Evolutionary conservation across 2,329 filamentous ascomycete genomes (phyloP).

Genomic region (Talaromyces sp.): DNA sequence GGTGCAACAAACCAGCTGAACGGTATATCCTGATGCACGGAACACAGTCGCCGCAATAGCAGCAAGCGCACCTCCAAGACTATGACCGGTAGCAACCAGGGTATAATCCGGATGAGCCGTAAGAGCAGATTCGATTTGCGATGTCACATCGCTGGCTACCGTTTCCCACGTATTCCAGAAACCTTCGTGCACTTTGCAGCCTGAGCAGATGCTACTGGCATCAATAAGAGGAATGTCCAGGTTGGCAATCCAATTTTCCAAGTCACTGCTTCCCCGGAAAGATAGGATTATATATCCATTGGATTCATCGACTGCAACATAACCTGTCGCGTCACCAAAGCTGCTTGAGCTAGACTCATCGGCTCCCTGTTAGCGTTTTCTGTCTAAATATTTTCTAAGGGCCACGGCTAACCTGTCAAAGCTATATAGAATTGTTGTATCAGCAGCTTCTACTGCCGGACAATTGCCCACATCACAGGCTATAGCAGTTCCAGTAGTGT

Average conservation of each 20-base stretch:
- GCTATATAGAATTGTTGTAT: slow-evolving; percentile 48
- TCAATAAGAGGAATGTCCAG: slow-evolving; percentile 29
- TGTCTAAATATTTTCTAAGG: neutral
- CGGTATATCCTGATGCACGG: slow-evolving; percentile 36
- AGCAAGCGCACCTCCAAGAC: slow-evolving; percentile 51
- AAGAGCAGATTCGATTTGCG: slow-evolving; percentile 39
- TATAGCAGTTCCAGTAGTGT: slow-evolving; percentile 43
- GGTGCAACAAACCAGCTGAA: slow-evolving; percentile 40
- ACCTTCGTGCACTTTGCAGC: slow-evolving; percentile 43
- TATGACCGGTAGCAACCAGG: slow-evolving; percentile 49
- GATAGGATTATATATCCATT: slow-evolving; percentile 41
- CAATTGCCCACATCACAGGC: slow-evolving; percentile 51
- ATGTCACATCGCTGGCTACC: slow-evolving; percentile 34
- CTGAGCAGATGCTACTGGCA: slow-evolving; percentile 40
- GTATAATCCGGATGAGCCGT: slow-evolving; percentile 40
- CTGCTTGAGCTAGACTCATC: slow-evolving; percentile 4
- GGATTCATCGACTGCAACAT: slow-evolving; percentile 49
- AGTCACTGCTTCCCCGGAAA: slow-evolving; percentile 35
- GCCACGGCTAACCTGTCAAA: slow-evolving; percentile 47
- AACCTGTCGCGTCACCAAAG: slow-evolving; percentile 47
- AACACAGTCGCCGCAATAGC: slow-evolving; percentile 46
- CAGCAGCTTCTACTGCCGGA: slow-evolving; percentile 48
- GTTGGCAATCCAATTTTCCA: slow-evolving; percentile 34
- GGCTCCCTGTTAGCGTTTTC: neutral
- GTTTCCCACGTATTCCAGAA: slow-evolving; percentile 48